Base-by-base conservation (phyloP, 2,329 filamentous ascomycete genomes). In the Epichloe gansuensis region DNA sequence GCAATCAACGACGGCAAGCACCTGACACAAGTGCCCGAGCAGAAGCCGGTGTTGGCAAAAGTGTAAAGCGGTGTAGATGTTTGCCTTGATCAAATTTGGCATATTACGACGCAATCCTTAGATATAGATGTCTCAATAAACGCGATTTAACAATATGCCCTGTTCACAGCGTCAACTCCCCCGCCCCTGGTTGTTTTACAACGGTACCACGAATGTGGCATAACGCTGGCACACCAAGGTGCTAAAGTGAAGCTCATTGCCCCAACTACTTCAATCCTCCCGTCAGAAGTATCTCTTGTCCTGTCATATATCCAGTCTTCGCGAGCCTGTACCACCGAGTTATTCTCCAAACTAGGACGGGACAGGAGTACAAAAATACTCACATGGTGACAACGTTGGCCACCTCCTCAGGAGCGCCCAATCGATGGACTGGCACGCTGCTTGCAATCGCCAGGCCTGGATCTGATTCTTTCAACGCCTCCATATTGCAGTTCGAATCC, bases 1-100 rank as follows among this genome's bases (percentile, higher is more conserved):
- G 65, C 55, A 7, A 50, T 58, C 13, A 54, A 46, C 3, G 17
- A 52, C 25, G 54, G 54, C n/a, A 53, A 53, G 51, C 53, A 52
- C 8, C 46, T 58, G n/a, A 58, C 56, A 12, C 54, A 53, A 42
- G 56, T 58, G 25, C 39, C 56, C 2, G 54, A 58, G 35, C 52
- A 57, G 46, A 56, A 52, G 31, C 48, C 42, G 0, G 5, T 47
- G 11, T 5, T 45, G 28, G 9, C 46, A 12, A 53, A 53, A 21
- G 52, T 41, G 9, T 52, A 49, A 42, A 25, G 15, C 44, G 41
- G 37, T 15, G 5, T 50, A 38, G 31, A 51, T 45, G 39, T 45
- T 12, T 28, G 31, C 8, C 31, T 31, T 11, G 31, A 31, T 31
- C 28, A 8, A 11, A 31, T 9, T 11, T 11, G 31, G 31, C 9